Conservation (phyloP, 768 basidiomycete species). For the Podaxis pistillaris region DNA sequence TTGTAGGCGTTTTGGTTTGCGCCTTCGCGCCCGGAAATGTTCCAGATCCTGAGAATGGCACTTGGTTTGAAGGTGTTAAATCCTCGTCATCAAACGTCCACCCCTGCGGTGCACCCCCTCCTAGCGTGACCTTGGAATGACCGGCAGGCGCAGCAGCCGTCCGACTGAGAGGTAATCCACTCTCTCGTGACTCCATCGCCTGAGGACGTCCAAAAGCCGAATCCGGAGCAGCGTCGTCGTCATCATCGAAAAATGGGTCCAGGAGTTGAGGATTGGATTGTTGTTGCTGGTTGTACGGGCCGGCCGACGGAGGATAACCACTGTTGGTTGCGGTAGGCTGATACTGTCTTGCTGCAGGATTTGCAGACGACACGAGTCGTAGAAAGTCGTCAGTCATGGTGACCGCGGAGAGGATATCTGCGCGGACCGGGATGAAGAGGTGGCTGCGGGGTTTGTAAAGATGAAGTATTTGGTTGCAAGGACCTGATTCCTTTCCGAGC, state of each 20-base stretch:
- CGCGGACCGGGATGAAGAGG: constrained; percentile 10
- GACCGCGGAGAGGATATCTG: constrained; percentile 6
- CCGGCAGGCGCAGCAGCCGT: constrained; percentile 64
- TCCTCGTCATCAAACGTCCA: constrained; percentile 78
- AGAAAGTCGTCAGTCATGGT: constrained; percentile 73
- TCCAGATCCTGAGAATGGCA: constrained; percentile 42
- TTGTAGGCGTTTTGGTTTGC: constrained; percentile 19
- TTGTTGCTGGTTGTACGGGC: constrained; percentile 30
- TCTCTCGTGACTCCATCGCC: constrained; percentile 53
- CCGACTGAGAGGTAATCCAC: constrained; percentile 55
- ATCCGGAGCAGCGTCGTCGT: constrained; percentile 70
- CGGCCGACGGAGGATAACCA: constrained; percentile 56
- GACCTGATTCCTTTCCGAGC: not conserved
- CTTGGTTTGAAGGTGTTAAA: constrained; percentile 35
- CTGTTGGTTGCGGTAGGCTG: constrained; percentile 39
- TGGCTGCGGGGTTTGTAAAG: constrained; percentile 3
- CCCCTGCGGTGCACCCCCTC: constrained; percentile 53
- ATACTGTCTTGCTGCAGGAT: constrained; percentile 57
- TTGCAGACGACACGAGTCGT: constrained; percentile 68
- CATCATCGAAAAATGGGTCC: constrained; percentile 91
- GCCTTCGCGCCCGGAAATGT: constrained; percentile 35
- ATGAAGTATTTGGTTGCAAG: constrained; percentile 8
- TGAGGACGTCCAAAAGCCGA: constrained; percentile 58
- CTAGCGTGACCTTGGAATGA: constrained; percentile 43
- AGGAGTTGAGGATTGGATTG: constrained; percentile 50